Base-by-base conservation (phyloP, 2,329 filamentous ascomycete species). In the Colletotrichum abscissum region DNA sequence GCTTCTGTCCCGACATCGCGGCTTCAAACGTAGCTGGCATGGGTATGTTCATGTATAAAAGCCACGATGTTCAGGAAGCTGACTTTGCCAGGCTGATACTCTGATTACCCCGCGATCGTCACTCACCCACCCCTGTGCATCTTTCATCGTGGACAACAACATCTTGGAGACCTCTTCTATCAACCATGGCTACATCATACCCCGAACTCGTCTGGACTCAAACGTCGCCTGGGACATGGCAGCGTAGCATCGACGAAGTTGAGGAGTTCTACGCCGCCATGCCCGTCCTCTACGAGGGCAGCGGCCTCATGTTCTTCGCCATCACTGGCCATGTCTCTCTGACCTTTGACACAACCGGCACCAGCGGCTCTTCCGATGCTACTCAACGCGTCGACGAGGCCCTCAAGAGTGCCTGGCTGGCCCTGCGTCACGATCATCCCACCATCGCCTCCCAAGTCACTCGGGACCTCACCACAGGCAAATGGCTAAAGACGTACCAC, bases 201-300 rank as follows among this genome's bases (percentile, higher is more conserved):
- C 67, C 67, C 19, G 60, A 73, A 9, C 67, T 73, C 5, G 24
- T 24, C 26, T 83, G 82, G 82, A 75, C 66, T 0, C 74, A 80
- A n/a, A 72, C 63, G 3, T 56, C 56, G 0, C 76, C 80, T 4
- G 78, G 79, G 5, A 35, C 77, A 1, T 84, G 82, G 81, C 75
- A 79, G 7, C 80, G 82, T 6, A 77, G 77, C n/a, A 76, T 83
- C 9, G 84, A 87, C 35, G 84, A 87, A 68, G 78, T 80, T 0
- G 84, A 87, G 66, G 74, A 82, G 19, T 84, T 83, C 46, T 87
- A 87, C 70, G 79, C 82, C 0, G 76, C 80, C 1, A 73, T 86
- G 11, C 78, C 78, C 0, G 80, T 79, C 12, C 74, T 77, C 0
- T 85, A 81, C 52, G 77, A 82, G 28, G 82, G 78, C 1, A 84